Conservation (phyloP, 2,329 filamentous ascomycete genomes). For the Ustulina deusta region DNA sequence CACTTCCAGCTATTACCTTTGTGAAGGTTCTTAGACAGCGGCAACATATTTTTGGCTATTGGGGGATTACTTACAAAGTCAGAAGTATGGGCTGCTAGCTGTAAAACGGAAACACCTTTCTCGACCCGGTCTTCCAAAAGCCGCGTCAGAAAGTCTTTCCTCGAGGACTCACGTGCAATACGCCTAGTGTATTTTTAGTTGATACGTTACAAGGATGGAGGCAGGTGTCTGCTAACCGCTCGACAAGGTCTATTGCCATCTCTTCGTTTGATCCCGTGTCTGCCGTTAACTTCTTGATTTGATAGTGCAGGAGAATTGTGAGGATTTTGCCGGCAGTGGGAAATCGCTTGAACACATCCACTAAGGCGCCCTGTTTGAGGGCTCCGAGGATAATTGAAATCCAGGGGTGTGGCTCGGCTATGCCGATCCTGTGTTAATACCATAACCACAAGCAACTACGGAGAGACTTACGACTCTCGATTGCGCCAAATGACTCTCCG, state of each 20-base stretch:
- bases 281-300: conserved; percentile 33
- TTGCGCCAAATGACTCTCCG: conserved; percentile 25
- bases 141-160: conserved; percentile 45
- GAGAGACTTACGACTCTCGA: conserved; percentile 25
- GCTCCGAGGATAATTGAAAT: conserved; percentile 39
- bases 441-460: not conserved
- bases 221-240: conserved; percentile 29
- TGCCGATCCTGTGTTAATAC: not conserved
- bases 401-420: conserved; percentile 44
- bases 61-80: too few relatives aligned
- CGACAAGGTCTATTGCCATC: conserved; percentile 38
- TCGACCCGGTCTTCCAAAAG: conserved; percentile 41
- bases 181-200: conserved; percentile 35
- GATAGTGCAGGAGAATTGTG: conserved; percentile 25
- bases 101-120: conserved; percentile 40
- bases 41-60: too few relatives aligned
- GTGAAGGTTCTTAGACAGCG: too few relatives aligned
- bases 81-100: conserved; percentile 47
- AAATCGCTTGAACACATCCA: conserved; percentile 44
- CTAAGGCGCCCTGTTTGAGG: conserved; percentile 39
- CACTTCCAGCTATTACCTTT: conserved; percentile 43
- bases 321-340: conserved; percentile 38
- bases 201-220: not conserved
- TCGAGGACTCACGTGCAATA: conserved; percentile 30
- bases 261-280: conserved; percentile 40